Conservation (phyloP, 345 rosid species). For the Syzygium aqueum region DNA sequence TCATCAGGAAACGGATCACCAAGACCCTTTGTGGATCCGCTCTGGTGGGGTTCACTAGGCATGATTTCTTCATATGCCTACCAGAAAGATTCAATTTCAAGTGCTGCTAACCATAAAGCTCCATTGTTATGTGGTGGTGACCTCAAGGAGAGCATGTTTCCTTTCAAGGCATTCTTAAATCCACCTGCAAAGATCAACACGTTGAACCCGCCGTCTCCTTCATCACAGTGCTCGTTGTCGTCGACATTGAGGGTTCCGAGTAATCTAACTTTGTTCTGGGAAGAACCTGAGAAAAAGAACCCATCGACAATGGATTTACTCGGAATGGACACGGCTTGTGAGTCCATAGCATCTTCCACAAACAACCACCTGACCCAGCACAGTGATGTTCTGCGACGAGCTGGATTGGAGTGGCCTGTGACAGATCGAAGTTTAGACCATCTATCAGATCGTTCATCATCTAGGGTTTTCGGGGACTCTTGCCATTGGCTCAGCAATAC, state of each 20-base stretch:
- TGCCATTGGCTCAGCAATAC: conserved; percentile 46
- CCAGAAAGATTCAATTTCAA: conserved; percentile 14
- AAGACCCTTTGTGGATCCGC: neutral
- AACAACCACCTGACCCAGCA: neutral
- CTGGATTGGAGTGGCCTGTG: conserved; percentile 15
- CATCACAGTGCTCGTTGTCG: conserved; percentile 8
- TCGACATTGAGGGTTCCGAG: conserved; percentile 36
- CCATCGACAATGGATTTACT: conserved; percentile 10
- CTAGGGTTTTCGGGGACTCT: neutral
- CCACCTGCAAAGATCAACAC: conserved; percentile 13
- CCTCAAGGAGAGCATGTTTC: conserved; percentile 5
- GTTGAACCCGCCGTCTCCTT: conserved; percentile 12
- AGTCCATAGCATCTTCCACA: conserved; percentile 2
- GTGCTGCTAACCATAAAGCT: conserved; percentile 4
- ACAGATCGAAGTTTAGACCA: conserved; percentile 8
- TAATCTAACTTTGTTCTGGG: conserved; percentile 39
- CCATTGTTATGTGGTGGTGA: conserved; percentile 18
- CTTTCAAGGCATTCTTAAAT: conserved; percentile 34
- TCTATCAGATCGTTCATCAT: neutral
- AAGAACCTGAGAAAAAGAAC: conserved; percentile 28
- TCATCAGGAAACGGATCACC: neutral
- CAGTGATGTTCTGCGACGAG: neutral
- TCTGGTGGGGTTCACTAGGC: conserved; percentile 12
- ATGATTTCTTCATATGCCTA: conserved; percentile 4
- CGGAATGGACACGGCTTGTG: conserved; percentile 9